These are phyloP conservation scores for Colletotrichum neosansevieriae DNA, from an alignment of 2,329 filamentous ascomycete genomes.

Conservation along the genomic window DNA sequence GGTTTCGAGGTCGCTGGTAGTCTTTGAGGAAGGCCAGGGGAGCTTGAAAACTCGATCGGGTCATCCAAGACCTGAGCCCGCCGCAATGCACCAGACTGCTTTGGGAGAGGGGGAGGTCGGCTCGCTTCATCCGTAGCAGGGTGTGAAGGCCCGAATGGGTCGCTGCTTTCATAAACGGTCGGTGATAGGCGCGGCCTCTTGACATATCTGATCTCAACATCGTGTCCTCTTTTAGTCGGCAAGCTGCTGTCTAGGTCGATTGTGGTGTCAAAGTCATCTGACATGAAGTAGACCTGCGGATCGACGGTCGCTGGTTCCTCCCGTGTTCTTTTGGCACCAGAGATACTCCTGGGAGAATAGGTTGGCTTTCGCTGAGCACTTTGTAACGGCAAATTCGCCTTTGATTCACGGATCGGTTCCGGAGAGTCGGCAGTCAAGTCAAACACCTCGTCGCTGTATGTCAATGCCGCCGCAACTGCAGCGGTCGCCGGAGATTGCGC, in stretches of 20 bases:
- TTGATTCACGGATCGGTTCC: not conserved
- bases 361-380: not conserved
- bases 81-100: not conserved
- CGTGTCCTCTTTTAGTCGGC: not conserved
- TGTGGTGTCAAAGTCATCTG: constrained; percentile 58
- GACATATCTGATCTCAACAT: constrained; percentile 44
- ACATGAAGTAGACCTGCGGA: constrained; percentile 49
- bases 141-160: constrained; percentile 1
- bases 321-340: constrained; percentile 18
- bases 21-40: constrained; percentile 41
- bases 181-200: constrained; percentile 46
- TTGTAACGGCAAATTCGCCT: not conserved
- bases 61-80: constrained; percentile 27
- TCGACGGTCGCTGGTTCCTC: not conserved
- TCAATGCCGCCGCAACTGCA: not conserved
- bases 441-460: constrained; percentile 36
- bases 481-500: not conserved
- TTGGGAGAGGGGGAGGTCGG: not conserved
- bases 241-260: constrained; percentile 49
- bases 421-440: constrained; percentile 40
- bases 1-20: not conserved
- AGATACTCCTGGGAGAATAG: not conserved
- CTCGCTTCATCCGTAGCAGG: constrained; percentile 1
- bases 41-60: constrained; percentile 54
- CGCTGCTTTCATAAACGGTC: constrained; percentile 3